These are phyloP conservation scores for Usnea hakonensis DNA, from an alignment of 495 filamentous ascomycete genomes.

Conservation along the genomic window DNA sequence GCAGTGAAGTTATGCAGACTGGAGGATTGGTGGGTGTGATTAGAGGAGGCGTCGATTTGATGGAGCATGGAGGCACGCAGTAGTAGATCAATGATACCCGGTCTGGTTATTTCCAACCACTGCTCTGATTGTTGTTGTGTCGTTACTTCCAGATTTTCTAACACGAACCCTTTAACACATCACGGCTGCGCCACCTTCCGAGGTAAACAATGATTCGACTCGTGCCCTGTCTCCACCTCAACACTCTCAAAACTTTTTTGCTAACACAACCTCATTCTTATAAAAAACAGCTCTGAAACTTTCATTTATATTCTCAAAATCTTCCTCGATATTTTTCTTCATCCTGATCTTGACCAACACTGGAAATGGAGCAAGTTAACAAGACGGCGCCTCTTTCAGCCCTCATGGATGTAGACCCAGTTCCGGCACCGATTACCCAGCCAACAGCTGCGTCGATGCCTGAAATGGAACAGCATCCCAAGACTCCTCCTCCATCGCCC, in stretches of 20 bases:
- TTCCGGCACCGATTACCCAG: not conserved
- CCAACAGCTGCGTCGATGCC: not conserved
- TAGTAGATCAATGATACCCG: not conserved
- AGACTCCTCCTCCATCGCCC: no score
- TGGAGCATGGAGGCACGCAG: constrained; percentile 35
- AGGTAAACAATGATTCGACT: not conserved
- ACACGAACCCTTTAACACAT: not conserved
- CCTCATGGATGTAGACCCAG: not conserved
- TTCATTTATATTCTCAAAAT: not conserved
- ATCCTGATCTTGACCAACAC: not conserved
- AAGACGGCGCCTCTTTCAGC: not conserved
- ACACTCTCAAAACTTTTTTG: not conserved
- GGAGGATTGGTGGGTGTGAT: constrained; percentile 87
- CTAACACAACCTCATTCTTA: not conserved
- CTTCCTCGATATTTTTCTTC: not conserved
- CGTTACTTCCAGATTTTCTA: not conserved
- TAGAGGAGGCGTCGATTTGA: constrained; percentile 75
- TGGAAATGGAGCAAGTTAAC: not conserved
- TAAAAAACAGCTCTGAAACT: not conserved
- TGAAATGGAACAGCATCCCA: not conserved
- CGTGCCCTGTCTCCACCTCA: not conserved
- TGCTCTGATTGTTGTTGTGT: not conserved
- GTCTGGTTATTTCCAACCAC: not conserved
- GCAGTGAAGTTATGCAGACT: constrained; percentile 83
- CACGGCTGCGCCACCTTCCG: not conserved